Evolutionary conservation across 2,329 filamentous ascomycete genomes (phyloP), one percentile per base, ranked within the genome.

Genomic region (Cadophora sp.): DNA sequence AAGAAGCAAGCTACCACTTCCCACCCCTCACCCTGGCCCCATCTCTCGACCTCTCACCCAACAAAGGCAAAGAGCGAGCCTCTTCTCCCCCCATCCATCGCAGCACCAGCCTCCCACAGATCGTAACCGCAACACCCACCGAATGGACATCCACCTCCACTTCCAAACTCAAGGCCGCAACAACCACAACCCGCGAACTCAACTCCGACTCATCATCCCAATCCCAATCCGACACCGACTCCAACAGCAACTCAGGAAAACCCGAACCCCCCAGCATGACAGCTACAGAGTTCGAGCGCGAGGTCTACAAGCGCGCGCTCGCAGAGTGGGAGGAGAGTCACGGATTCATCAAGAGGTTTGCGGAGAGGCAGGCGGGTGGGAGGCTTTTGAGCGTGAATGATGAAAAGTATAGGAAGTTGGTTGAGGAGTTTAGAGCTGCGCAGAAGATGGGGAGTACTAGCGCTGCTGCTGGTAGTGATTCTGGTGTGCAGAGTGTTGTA

Each of bases 351-450:
- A 47, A 36, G 14, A 45, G 20, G 8, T 65, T 51, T 39, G 33
- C 30, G 2, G 62, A 20, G 18, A 24, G 16, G 1, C 45, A 65
- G 43, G 7, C 4, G 11, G 20, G 45, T 18, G 13, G 24, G 55
- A 59, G 20, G 14, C 41, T 59, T n/a, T 14, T 65, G 18, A 65
- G 62, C 16, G 30, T 45, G 27, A 65, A 65, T 20, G 53, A 65
- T 58, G 13, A 20, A 14, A n/a, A 9, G 22, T 64, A 45, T 45
- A 47, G 16, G 13, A 8, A 50, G 22, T 13, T 58, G n/a, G 41
- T 47, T 4, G 62, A 3, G 1, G 43, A 47, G 18, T 58, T 59
- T 13, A 59, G 27, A 33, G 18, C 7, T 6, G 16, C 27, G 43
- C 20, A 43, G 45, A 22, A 56, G 18, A 22, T n/a, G 22, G 48